Evolutionary conservation across 2,329 filamentous ascomycete genomes (phyloP), one percentile per base, ranked within the genome.

Genomic region (Cladosporium sp.): DNA sequence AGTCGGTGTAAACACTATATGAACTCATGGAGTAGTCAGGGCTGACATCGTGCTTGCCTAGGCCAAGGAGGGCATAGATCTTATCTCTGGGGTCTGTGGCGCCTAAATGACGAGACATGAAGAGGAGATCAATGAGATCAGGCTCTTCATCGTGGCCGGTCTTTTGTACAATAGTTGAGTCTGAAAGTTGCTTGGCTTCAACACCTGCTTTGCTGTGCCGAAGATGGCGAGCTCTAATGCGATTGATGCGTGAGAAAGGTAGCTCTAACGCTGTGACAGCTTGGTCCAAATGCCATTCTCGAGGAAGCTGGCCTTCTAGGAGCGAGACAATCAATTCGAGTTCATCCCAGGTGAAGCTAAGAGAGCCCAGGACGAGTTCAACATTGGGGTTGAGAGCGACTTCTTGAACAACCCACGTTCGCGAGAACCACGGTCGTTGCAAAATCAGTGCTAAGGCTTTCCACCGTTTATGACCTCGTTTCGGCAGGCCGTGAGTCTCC

Each of bases 331-430:
- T 54, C 3, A 42, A 29, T 32, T 61, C 62, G 3, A 65, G 51
- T 18, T 64, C 61, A 36, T 60, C 51, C 61, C 60, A 65, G 3
- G 51, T 55, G 20, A 65, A 39, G 5, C 49, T 55, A 8, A 46
- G 53, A 8, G 55, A 50, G 12, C 59, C 62, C n/a, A 64, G 49
- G 0, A 63, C 54, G 38, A 65, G 53, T 29, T 62, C 58, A 12
- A 66, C 61, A 30, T 59, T 43, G 7, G 57, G 53, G 30, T 62
- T 62, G 16, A 66, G 51, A 5, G 60, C 61, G 2, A 64, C 61
- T 52, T 65, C 61, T 49, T 66, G 61, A 9, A 66, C 58, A 13
- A 65, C 53, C 63, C 62, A 66, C 7, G 60, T 62, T 12, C 59
- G 43, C 51, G 51, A 57, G 45, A 65, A 65, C 61, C 63, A 64